phyloP scores from a whole-genome alignment of 2,329 filamentous ascomycete species.

The Aspergillus hiratsukae region DNA sequence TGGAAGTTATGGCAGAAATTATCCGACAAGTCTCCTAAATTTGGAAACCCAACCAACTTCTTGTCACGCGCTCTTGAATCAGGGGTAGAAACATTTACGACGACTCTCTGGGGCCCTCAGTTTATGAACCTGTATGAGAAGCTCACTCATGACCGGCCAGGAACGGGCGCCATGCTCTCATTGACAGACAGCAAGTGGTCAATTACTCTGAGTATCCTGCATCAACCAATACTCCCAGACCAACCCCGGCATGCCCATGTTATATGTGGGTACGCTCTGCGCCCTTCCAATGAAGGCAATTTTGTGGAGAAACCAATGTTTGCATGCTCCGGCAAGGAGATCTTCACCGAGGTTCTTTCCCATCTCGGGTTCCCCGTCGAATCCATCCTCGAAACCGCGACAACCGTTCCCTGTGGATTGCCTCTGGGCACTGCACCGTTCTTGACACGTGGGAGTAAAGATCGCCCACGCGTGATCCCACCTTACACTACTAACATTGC shows the following conservation, averaged over 20 bases:
- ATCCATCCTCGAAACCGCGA: slow-evolving; percentile 21
- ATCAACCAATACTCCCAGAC: slow-evolving; percentile 37
- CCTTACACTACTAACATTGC: slow-evolving; percentile 34
- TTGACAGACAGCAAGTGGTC: slow-evolving; percentile 38
- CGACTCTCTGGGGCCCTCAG: slow-evolving; percentile 28
- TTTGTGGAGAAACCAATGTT: slow-evolving; percentile 37
- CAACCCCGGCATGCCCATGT: slow-evolving; percentile 31
- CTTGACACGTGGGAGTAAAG: slow-evolving; percentile 27
- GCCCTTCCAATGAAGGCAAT: slow-evolving; percentile 30
- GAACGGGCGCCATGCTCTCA: slow-evolving; percentile 29
- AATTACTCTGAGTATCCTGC: slow-evolving; percentile 36
- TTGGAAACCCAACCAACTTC: slow-evolving; percentile 33
- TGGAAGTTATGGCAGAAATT: slow-evolving; percentile 37
- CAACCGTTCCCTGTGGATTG: slow-evolving; percentile 35
- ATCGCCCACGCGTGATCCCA: slow-evolving; percentile 37
- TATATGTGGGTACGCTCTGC: slow-evolving; percentile 38
- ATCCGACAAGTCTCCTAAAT: slow-evolving; percentile 25
- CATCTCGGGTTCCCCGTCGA: slow-evolving; percentile 32
- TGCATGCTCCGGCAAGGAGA: slow-evolving; percentile 36
- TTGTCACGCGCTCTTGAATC: slow-evolving; percentile 25
- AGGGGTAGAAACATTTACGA: slow-evolving; percentile 37
- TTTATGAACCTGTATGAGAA: slow-evolving; percentile 21
- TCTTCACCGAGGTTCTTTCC: slow-evolving; percentile 33
- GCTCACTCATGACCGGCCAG: background rate
- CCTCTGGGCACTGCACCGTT: slow-evolving; percentile 37